Percentiles rank a stretch among this genome's conserved stretches.
Conservation (phyloP, 2,329 filamentous ascomycete species). For the Verticillium dahliae region DNA sequence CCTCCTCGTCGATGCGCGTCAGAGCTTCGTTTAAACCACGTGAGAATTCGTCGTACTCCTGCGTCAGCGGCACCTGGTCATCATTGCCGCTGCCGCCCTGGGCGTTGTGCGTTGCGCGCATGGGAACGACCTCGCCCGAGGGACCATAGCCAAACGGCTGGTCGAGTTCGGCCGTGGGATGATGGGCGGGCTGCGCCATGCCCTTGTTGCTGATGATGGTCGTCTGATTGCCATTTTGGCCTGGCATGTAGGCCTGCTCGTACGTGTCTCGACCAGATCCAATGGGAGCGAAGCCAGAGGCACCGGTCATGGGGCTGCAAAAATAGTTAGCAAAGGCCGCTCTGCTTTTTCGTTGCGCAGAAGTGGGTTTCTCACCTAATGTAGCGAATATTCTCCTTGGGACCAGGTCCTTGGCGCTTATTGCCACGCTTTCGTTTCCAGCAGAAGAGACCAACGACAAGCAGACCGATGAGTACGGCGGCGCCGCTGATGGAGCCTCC, state of each 20-base stretch:
- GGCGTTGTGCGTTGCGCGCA: conserved; percentile 1
- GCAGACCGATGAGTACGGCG: conserved; percentile 34
- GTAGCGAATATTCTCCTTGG: conserved; percentile 28
- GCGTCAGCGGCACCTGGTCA: conserved; percentile 32
- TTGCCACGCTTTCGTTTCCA: conserved; percentile 36
- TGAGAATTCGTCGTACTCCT: conserved; percentile 39
- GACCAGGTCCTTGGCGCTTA: conserved; percentile 33
- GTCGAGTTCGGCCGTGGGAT: conserved; percentile 4
- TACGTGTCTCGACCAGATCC: conserved; percentile 7
- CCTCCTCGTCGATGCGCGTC: conserved; percentile 28
- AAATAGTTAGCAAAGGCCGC: conserved; percentile 11
- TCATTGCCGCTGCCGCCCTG: conserved; percentile 12
- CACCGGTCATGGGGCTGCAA: conserved; percentile 20
- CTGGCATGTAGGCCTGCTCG: conserved; percentile 10
- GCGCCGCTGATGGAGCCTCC: conserved; percentile 48
- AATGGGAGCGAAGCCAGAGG: conserved; percentile 20
- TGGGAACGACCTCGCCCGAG: conserved; percentile 6
- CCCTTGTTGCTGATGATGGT: conserved; percentile 8
- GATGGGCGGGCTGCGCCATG: neutral
- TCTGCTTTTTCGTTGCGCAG: neutral
- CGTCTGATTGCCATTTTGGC: conserved; percentile 9
- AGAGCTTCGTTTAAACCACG: conserved; percentile 35
- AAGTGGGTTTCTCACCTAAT: conserved; percentile 26
- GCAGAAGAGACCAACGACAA: conserved; percentile 32
- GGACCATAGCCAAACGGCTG: conserved; percentile 4